Evolutionary conservation across 2,329 filamentous ascomycete genomes (phyloP).

Genomic region (Xylariaceae sp.): DNA sequence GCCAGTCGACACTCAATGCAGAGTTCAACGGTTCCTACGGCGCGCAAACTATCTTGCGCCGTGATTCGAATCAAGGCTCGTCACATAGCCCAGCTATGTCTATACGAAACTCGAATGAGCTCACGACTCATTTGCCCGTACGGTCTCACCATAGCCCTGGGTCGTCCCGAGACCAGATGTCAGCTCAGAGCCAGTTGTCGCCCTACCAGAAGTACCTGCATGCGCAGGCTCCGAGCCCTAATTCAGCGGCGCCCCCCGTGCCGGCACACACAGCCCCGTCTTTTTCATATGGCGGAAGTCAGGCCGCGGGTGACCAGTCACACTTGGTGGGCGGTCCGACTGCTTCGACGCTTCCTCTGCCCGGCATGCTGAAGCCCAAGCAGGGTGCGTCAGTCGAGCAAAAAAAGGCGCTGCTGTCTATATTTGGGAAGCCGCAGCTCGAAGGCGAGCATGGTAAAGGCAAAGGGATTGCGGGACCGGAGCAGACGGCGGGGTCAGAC

Average conservation of each 20-base stretch:
- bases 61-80: slow-evolving; percentile 25
- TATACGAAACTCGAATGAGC: slow-evolving; percentile 16
- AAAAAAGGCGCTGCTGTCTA: slow-evolving; percentile 49
- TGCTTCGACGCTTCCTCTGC: slow-evolving; percentile 27
- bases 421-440: slow-evolving; percentile 51
- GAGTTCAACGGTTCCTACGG: slow-evolving; percentile 38
- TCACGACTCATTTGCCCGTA: slow-evolving; percentile 13
- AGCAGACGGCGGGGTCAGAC: slow-evolving; percentile 20
- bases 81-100: slow-evolving; percentile 18
- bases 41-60: slow-evolving; percentile 37
- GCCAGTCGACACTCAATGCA: slow-evolving; percentile 32
- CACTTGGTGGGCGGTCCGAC: slow-evolving; percentile 28
- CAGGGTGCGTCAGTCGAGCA: slow-evolving; percentile 39
- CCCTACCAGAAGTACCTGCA: slow-evolving; percentile 21
- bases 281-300: slow-evolving; percentile 24
- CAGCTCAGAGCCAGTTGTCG: slow-evolving; percentile 18
- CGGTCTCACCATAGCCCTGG: slow-evolving; percentile 22
- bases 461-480: slow-evolving; percentile 28
- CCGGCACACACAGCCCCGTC: slow-evolving; percentile 18
- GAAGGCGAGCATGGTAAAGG: slow-evolving; percentile 28
- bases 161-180: slow-evolving; percentile 19
- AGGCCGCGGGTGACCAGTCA: slow-evolving; percentile 24
- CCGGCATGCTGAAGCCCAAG: slow-evolving; percentile 30
- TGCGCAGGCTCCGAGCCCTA: slow-evolving; percentile 19
- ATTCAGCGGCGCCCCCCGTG: slow-evolving; percentile 18